A percentile compares a stretch with the other conserved stretches of the same genome.
These are phyloP conservation scores for Calonectria fujianensis DNA, from an alignment of 2,329 filamentous ascomycete species.

Conservation along the genomic window DNA sequence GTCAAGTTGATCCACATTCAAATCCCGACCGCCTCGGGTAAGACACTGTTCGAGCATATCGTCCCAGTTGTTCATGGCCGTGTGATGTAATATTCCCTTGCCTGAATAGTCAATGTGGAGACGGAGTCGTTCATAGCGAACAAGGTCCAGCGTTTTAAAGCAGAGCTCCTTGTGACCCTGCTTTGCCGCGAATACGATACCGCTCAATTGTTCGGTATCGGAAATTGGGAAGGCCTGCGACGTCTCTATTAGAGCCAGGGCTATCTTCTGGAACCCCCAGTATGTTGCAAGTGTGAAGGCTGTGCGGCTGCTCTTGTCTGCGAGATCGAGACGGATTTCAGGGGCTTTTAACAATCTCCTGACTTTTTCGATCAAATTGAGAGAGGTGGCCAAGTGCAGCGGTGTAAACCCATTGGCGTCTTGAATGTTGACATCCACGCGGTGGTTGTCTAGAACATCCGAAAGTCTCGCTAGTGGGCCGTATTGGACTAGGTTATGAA, in stretches of 20 bases:
- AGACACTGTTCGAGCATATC: constrained; percentile 22
- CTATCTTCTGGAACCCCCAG: constrained; percentile 24
- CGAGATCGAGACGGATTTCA: constrained; percentile 13
- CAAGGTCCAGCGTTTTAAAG: not conserved
- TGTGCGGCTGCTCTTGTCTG: constrained; percentile 28
- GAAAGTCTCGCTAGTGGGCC: not conserved
- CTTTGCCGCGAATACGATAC: constrained; percentile 27
- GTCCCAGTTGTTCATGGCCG: constrained; percentile 20
- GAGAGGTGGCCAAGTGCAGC: constrained; percentile 4
- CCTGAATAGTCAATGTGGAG: constrained; percentile 12
- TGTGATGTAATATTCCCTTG: constrained; percentile 22
- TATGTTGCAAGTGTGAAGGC: constrained; percentile 21
- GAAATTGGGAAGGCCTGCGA: constrained; percentile 20
- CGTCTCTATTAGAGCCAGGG: constrained; percentile 24
- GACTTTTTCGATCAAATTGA: constrained; percentile 6
- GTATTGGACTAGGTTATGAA: constrained; percentile 19
- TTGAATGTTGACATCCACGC: constrained; percentile 22
- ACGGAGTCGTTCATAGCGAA: constrained; percentile 9
- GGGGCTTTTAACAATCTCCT: not conserved
- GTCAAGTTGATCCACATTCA: constrained; percentile 21
- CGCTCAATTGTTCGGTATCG: constrained; percentile 16
- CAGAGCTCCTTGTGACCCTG: constrained; percentile 21
- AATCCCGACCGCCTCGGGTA: not conserved
- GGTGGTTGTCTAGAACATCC: not conserved
- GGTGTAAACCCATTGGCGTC: constrained; percentile 16